Percentiles rank a stretch among this genome's conserved stretches.
Evolutionary conservation across 75 land plant species (phyloP).

Genomic region (Picea sitchensis): DNA sequence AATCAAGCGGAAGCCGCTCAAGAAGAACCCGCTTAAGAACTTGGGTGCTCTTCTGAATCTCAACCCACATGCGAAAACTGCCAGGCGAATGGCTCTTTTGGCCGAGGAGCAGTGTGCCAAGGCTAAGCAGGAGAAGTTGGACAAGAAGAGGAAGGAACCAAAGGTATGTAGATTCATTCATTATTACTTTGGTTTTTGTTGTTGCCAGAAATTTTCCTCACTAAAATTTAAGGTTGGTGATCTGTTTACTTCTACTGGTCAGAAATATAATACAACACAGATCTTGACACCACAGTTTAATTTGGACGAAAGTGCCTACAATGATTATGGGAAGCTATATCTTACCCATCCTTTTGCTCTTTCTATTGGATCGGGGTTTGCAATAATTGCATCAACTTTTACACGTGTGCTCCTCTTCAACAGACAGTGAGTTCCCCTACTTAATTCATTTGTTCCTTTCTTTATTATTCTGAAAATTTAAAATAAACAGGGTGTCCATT

Average conservation of each 20-base stretch:
- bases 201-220: too few species aligned
- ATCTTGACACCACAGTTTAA: slow-evolving; percentile 59
- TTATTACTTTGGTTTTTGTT: too few species aligned
- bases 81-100: too few species aligned
- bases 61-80: too few species aligned
- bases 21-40: too few species aligned
- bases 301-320: slow-evolving; percentile 58
- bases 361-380: slow-evolving; percentile 83
- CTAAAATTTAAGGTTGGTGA: slow-evolving; percentile 16
- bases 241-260: slow-evolving; percentile 56
- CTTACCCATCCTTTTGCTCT: slow-evolving; percentile 77
- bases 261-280: slow-evolving; percentile 53
- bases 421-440: slow-evolving; percentile 44
- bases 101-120: too few species aligned
- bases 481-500: background rate
- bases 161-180: too few species aligned
- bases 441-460: background rate
- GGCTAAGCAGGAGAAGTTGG: too few species aligned
- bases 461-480: background rate
- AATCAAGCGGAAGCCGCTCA: too few species aligned
- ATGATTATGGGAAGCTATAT: slow-evolving; percentile 68
- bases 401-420: slow-evolving; percentile 83
- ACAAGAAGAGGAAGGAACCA: too few species aligned
- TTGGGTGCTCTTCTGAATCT: too few species aligned
- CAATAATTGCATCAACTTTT: slow-evolving; percentile 74